These are phyloP conservation scores for Phytopythium montanum DNA, from an alignment of 352 stramenopile species.

Conservation along the genomic window DNA sequence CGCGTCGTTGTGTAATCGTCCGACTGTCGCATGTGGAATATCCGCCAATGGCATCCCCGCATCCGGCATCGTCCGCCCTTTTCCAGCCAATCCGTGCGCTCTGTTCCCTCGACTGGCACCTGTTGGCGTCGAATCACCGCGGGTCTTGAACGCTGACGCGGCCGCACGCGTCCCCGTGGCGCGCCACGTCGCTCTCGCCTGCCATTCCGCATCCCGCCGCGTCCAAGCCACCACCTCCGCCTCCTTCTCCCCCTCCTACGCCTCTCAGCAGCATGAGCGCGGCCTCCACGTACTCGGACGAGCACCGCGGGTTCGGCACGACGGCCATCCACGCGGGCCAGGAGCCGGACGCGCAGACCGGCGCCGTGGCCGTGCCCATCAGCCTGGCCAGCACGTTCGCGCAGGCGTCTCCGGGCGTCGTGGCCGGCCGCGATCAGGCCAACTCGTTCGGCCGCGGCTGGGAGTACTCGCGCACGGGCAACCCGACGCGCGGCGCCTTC, in stretches of 20 bases:
- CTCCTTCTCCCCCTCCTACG: background rate
- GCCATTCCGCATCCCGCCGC: background rate
- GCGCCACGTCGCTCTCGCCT: too few relatives aligned
- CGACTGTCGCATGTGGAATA: slow-evolving; percentile 4
- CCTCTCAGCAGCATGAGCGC: slow-evolving; percentile 33
- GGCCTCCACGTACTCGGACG: slow-evolving; percentile 56
- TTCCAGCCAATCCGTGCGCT: background rate
- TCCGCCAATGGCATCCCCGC: background rate
- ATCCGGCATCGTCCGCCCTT: background rate
- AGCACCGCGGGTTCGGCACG: slow-evolving; percentile 81
- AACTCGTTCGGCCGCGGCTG: slow-evolving; percentile 95
- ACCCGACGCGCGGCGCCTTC: slow-evolving; percentile 94
- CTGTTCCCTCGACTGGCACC: background rate
- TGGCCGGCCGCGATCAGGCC: slow-evolving; percentile 64
- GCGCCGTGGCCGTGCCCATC: slow-evolving; percentile 87
- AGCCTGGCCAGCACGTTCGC: slow-evolving; percentile 91
- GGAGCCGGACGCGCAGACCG: slow-evolving; percentile 66
- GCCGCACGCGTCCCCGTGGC: too few relatives aligned
- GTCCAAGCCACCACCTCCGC: background rate
- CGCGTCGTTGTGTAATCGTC: background rate
- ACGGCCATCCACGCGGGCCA: slow-evolving; percentile 84
- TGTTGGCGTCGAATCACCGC: background rate
- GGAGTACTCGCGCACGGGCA: slow-evolving; percentile 94
- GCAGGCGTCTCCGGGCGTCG: slow-evolving; percentile 68
- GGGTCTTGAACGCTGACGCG: background rate